Base-by-base conservation (phyloP, 495 filamentous ascomycete species). In the Cairneyella variabilis region DNA sequence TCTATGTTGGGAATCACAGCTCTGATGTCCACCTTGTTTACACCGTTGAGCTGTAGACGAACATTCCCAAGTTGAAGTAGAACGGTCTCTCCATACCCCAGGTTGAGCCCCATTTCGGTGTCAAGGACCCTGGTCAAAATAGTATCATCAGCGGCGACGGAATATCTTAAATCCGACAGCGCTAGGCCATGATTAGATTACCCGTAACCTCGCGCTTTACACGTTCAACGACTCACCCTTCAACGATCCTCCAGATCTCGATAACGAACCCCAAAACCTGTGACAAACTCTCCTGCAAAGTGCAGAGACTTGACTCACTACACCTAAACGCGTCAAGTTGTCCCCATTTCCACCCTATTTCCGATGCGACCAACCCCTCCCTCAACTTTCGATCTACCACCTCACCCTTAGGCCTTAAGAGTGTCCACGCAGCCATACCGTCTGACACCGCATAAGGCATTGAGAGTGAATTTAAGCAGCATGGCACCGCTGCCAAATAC, bases 401-500 rank as follows among this genome's bases (percentile, higher is more conserved):
- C 27, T 58, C 49, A 40, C 48, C 48, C 50, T 45, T 56, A 48
- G 45, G 14, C 17, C 25, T 34, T 10, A 30, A 27, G 51, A 46
- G 54, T 47, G 54, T 40, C 46, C 17, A 45, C 20, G 27, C 12
- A n/a, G n/a, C 46, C 17, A 47, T 16, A 17, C 9, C 21, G 10
- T 30, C 34, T 30, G 16, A 5, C 32, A 21, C 27, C 40, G 28
- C 20, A n/a, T 43, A 32, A 1, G 3, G 26, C 7, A 14, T 16
- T 34, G 7, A 8, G 23, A 23, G 3, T 10, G 20, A 46, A 43
- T 26, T 45, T 23, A 49, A 45, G 11, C 20, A 43, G 25, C 14
- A 64, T 59, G 62, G 43, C 45, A 7, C 59, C 62, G 32, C 18
- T 43, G 32, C 52, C 59, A 27, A 30, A 21, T 8, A 62, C 59